These are phyloP conservation scores for Amanita brunnescens DNA, from an alignment of 768 basidiomycete genomes.

Conservation along the genomic window DNA sequence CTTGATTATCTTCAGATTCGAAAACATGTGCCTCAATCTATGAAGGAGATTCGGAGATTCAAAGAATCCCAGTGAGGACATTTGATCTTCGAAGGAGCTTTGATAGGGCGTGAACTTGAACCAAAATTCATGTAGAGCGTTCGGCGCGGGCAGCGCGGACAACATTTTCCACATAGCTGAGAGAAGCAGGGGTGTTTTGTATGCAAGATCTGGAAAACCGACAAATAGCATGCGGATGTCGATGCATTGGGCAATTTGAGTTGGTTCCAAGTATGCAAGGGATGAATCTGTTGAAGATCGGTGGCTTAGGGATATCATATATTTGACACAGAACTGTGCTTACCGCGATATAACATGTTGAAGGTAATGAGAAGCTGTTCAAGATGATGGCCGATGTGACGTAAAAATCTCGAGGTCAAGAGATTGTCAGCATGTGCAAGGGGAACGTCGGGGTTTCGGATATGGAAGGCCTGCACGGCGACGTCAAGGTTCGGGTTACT, in stretches of 20 bases:
- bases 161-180: background rate
- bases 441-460: no score
- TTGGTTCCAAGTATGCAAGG: no score
- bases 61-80: background rate
- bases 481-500: background rate
- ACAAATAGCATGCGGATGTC: background rate
- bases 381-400: background rate
- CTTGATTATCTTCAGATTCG: slow-evolving; percentile 1
- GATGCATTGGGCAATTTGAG: background rate
- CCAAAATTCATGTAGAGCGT: slow-evolving; percentile 1
- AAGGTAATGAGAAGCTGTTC: slow-evolving; percentile 2
- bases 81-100: background rate
- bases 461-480: background rate
- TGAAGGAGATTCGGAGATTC: background rate
- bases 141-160: no score
- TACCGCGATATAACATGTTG: background rate
- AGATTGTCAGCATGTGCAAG: no score
- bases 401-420: slow-evolving; percentile 2
- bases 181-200: background rate
- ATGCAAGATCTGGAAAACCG: background rate
- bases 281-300: background rate
- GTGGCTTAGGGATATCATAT: background rate
- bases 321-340: background rate
- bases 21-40: background rate
- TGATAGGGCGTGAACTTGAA: background rate